A percentile compares a stretch with the other conserved stretches of the same genome.
Evolutionary conservation across 2,329 filamentous ascomycete genomes (phyloP).

Genomic region (Helicocarpus griseus): DNA sequence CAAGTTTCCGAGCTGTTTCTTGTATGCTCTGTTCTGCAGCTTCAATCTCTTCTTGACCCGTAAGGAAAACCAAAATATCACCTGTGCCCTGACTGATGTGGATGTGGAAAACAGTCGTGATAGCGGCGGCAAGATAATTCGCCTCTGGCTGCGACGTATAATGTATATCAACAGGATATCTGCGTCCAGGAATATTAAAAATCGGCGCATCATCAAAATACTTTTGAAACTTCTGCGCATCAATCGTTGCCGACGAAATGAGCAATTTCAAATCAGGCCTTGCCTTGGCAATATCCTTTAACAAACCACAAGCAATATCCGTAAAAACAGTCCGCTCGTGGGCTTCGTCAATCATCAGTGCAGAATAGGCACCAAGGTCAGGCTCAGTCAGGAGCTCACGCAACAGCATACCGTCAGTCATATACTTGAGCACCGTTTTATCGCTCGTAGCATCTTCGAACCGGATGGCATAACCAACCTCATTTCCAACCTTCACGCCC

Average conservation of each 20-base stretch:
- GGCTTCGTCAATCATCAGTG: slow-evolving; percentile 93
- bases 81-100: slow-evolving; percentile 77
- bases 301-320: slow-evolving; percentile 76
- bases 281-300: slow-evolving; percentile 79
- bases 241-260: slow-evolving; percentile 90
- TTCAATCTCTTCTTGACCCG: slow-evolving; percentile 94
- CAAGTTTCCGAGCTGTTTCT: slow-evolving; percentile 79
- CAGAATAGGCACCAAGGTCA: slow-evolving; percentile 69
- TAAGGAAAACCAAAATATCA: slow-evolving; percentile 90
- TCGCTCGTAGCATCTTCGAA: slow-evolving; percentile 90
- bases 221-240: slow-evolving; percentile 80
- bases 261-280: slow-evolving; percentile 80
- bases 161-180: slow-evolving; percentile 83
- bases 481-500: slow-evolving; percentile 77
- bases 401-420: slow-evolving; percentile 94
- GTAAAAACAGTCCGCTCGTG: slow-evolving; percentile 89
- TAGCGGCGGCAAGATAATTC: slow-evolving; percentile 83
- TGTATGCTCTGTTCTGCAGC: slow-evolving; percentile 72
- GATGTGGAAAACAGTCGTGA: slow-evolving; percentile 91
- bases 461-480: slow-evolving; percentile 89
- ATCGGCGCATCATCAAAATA: slow-evolving; percentile 92
- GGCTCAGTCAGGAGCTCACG: slow-evolving; percentile 86
- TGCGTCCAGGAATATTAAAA: slow-evolving; percentile 84
- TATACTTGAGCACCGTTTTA: slow-evolving; percentile 87
- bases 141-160: slow-evolving; percentile 86